Conservation (phyloP, 139 green algal species). For the Deuterostichococcus epilithicus region DNA sequence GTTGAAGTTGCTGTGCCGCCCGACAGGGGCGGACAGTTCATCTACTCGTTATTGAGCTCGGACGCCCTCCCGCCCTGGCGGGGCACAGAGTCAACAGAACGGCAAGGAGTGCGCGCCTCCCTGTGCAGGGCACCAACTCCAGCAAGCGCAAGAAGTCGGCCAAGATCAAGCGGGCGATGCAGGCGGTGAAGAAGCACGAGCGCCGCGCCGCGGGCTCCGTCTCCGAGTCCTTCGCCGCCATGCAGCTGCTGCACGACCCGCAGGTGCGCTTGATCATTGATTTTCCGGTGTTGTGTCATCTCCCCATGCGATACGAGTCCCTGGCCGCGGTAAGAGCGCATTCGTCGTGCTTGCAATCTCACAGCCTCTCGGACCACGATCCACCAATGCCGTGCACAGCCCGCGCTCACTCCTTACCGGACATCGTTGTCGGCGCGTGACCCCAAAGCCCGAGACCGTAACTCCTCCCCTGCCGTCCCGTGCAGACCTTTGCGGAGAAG, state of each 20-base stretch:
- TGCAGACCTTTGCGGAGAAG: constrained; percentile 84
- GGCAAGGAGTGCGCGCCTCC: background rate
- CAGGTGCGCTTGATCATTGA: constrained; percentile 48
- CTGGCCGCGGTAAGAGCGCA: background rate
- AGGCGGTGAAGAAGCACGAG: constrained; percentile 65
- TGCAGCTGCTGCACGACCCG: constrained; percentile 96
- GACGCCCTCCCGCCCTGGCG: no score
- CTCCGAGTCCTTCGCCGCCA: constrained; percentile 81
- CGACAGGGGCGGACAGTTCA: no score
- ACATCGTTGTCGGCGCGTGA: background rate
- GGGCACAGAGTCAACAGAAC: no score
- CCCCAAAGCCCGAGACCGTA: background rate
- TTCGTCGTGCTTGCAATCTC: background rate
- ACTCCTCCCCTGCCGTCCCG: background rate
- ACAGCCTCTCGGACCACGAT: background rate
- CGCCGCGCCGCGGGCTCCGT: constrained; percentile 27
- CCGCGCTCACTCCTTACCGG: background rate
- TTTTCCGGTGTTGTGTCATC: no score
- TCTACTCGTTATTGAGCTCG: no score
- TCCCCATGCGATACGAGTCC: no score
- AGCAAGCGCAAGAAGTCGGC: constrained; percentile 92
- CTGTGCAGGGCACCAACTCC: constrained; percentile 66
- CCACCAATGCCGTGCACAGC: background rate
- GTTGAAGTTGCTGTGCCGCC: no score
- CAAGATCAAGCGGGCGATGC: constrained; percentile 88